These are phyloP conservation scores for Sugiyamaella pinicola DNA, from an alignment of 1,139 yeast genomes.

Conservation along the genomic window DNA sequence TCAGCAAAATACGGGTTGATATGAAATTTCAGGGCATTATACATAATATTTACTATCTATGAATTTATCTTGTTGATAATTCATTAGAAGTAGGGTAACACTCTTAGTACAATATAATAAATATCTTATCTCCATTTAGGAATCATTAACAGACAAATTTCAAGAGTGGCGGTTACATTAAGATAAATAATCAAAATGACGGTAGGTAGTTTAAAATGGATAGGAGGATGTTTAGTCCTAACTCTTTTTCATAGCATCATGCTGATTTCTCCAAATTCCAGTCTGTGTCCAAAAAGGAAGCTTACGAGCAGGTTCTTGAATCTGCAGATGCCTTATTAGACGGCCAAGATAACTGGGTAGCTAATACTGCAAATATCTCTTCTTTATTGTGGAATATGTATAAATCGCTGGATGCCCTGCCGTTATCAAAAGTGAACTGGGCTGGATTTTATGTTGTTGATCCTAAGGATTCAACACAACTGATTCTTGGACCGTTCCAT, in stretches of 20 bases:
- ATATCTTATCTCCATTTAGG: neutral
- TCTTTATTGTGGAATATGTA: conserved; percentile 89
- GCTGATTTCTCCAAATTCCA: conserved; percentile 37
- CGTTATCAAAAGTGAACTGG: conserved; percentile 67
- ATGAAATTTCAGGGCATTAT: no score
- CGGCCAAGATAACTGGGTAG: conserved; percentile 79
- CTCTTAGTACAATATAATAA: no score
- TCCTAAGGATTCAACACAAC: conserved; percentile 42
- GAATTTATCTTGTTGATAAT: no score
- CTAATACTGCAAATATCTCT: conserved; percentile 82
- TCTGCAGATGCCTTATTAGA: conserved; percentile 66
- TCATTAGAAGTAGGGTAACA: no score
- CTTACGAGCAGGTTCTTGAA: conserved; percentile 58
- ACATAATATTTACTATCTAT: no score
- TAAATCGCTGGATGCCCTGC: conserved; percentile 50
- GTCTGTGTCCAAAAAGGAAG: conserved; percentile 51
- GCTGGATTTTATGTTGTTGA: conserved; percentile 79
- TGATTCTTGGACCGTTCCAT: conserved; percentile 89
- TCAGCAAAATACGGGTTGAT: no score
- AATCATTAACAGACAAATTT: no score
- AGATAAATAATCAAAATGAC: no score
- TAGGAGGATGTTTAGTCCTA: neutral
- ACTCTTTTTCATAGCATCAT: conserved; percentile 29
- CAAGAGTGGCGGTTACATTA: no score
- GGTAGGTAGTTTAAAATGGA: neutral